Evolutionary conservation across 2,329 filamentous ascomycete species (phyloP), one percentile per base, ranked within the genome.

Genomic region (Diaporthe velutina): DNA sequence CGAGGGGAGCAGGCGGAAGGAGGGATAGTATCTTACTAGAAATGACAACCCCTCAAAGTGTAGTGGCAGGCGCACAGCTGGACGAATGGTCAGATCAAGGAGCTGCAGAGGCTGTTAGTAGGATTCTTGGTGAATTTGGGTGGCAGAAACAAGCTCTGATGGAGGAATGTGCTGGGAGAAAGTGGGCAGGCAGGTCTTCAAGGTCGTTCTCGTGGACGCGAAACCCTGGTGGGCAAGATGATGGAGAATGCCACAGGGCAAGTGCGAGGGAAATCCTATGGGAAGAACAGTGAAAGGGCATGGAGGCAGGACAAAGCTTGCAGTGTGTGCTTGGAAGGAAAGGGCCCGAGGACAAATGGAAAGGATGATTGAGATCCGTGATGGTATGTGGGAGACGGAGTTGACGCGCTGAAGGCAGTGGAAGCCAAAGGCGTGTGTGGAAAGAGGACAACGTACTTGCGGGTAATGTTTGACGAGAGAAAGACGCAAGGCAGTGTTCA

Each of bases 21-120:
- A 35, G 22, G 35, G 10, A 45, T 35, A 4, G 25, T 40, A 22
- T 19, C 38, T 54, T 74, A 61, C 57, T 38, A 40, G 22, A 28
- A 28, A 25, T 4, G 22, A 28, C 17, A 30, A 28, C 30, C 12
- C 9, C 30, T 25, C 28, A 35, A 28, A 35, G 33, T 28, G 30
- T 48, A 50, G 40, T 71, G 33, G 15, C 19, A 42, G 22, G 40
- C 40, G n/a, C 35, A 33, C 17, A 35, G 19, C 57, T 72, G 45
- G 22, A 45, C 40, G 2, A 40, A 52, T 10, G 17, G 70, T 64
- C 60, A 38, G 57, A 35, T 25, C 57, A 42, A 40, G 40, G 19
- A 42, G 48, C 70, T 72, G 57, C 15, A 30, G 28, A 42, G 10
- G 48, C 15, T 35, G 48, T 72, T 10, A 72, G 57, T 6, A 52